Percentiles rank a stretch among this genome's conserved stretches.
These are phyloP conservation scores for Keithomyces neogunnii DNA, from an alignment of 2,329 filamentous ascomycete species.

Conservation along the genomic window DNA sequence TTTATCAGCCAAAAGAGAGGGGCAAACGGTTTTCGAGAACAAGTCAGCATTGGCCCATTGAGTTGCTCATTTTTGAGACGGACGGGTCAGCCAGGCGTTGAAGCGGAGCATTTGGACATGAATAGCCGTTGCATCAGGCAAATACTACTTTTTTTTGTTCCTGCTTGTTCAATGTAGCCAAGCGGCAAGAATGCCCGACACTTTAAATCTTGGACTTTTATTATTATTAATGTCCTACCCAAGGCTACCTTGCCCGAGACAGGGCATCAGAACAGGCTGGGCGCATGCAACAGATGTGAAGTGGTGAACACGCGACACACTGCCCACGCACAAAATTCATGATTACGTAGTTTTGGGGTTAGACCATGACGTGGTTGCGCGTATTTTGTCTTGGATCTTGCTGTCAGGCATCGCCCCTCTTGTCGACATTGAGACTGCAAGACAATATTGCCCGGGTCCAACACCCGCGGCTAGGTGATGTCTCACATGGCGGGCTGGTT, in stretches of 20 bases:
- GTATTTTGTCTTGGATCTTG: no score
- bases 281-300: background rate
- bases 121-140: background rate
- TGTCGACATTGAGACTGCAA: no score
- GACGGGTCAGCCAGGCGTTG: slow-evolving; percentile 5
- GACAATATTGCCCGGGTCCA: no score
- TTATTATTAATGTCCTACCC: no score
- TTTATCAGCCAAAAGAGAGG: background rate
- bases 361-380: no score
- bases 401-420: no score
- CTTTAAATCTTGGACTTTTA: background rate
- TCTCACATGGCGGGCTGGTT: no score
- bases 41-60: slow-evolving; percentile 1
- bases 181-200: background rate
- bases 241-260: no score
- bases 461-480: no score
- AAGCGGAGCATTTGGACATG: slow-evolving; percentile 7
- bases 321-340: no score
- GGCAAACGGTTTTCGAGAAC: background rate
- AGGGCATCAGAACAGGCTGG: background rate
- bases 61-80: background rate
- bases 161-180: background rate
- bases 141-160: background rate
- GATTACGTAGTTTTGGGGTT: no score
- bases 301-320: no score